phyloP scores from a whole-genome alignment of 176 grass and related monocot species.

The Oryza punctata region DNA sequence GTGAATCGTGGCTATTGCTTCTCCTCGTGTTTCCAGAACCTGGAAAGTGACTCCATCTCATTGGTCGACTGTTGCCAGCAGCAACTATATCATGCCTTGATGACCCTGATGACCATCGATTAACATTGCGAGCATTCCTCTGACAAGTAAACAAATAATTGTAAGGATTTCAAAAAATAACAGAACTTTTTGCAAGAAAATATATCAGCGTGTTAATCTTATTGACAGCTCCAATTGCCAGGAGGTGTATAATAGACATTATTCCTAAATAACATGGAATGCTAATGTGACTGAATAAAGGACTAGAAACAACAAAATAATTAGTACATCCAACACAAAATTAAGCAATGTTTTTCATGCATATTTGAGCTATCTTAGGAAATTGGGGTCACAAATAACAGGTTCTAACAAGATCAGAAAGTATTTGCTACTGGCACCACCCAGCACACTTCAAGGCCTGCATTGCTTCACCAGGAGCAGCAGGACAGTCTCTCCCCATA shows the following conservation, averaged over 20 bases:
- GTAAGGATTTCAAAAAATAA: slow-evolving; percentile 25
- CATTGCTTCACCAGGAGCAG: slow-evolving; percentile 18
- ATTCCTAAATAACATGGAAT: slow-evolving; percentile 19
- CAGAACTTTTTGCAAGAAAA: slow-evolving; percentile 16
- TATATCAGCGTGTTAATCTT: neutral
- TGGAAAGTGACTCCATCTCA: slow-evolving; percentile 31
- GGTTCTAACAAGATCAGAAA: slow-evolving; percentile 30
- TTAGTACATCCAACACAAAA: slow-evolving; percentile 29
- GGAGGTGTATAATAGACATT: slow-evolving; percentile 16
- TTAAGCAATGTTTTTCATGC: slow-evolving; percentile 31
- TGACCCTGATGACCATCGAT: slow-evolving; percentile 31
- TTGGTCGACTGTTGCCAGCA: slow-evolving; percentile 27
- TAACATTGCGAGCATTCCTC: slow-evolving; percentile 17
- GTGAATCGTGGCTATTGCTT: slow-evolving; percentile 7
- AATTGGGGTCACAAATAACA: slow-evolving; percentile 8
- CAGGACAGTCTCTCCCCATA: neutral
- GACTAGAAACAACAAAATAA: slow-evolving; percentile 20
- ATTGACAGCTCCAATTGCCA: neutral
- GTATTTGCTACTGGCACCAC: slow-evolving; percentile 9
- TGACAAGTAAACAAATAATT: slow-evolving; percentile 36
- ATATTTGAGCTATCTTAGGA: slow-evolving; percentile 4
- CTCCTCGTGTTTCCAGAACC: slow-evolving; percentile 33
- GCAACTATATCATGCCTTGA: slow-evolving; percentile 1
- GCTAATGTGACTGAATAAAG: slow-evolving; percentile 1
- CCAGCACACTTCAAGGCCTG: neutral